phyloP scores from a whole-genome alignment of 176 grass and related monocot species.

The Saccharum officinarum region DNA sequence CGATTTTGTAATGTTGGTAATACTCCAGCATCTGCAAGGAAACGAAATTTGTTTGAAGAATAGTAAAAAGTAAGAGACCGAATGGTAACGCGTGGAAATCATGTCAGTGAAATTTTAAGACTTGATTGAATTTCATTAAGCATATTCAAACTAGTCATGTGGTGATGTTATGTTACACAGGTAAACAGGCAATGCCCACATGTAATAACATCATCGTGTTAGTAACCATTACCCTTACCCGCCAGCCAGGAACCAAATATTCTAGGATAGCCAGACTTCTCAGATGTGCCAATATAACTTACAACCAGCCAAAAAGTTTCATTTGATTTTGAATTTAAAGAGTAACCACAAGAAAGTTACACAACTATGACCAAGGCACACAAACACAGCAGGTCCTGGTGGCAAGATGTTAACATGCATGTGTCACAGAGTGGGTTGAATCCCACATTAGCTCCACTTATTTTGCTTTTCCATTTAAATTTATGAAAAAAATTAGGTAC shows the following conservation, averaged over 20 bases:
- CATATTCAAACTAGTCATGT: slow-evolving; percentile 23
- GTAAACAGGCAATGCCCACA: neutral
- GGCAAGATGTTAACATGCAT: neutral
- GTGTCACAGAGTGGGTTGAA: neutral
- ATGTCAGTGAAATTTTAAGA: slow-evolving; percentile 13
- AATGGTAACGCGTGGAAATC: slow-evolving; percentile 2
- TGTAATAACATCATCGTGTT: neutral
- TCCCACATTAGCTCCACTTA: neutral
- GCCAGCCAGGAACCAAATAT: neutral
- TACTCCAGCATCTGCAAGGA: slow-evolving; percentile 96
- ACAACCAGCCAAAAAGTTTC: neutral
- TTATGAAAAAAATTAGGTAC: neutral
- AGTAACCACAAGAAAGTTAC: neutral
- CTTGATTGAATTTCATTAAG: neutral
- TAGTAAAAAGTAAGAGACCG: neutral
- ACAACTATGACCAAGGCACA: neutral
- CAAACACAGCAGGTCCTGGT: neutral
- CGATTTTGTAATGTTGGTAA: slow-evolving; percentile 80
- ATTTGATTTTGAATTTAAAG: neutral
- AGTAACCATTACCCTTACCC: neutral
- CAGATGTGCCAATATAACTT: neutral
- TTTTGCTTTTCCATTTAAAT: neutral
- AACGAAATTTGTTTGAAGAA: slow-evolving; percentile 36
- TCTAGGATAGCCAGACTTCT: neutral
- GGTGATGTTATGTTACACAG: neutral